Evolutionary conservation across 805 yeast species (phyloP).

Genomic region (Saccharomycopsis microspora): DNA sequence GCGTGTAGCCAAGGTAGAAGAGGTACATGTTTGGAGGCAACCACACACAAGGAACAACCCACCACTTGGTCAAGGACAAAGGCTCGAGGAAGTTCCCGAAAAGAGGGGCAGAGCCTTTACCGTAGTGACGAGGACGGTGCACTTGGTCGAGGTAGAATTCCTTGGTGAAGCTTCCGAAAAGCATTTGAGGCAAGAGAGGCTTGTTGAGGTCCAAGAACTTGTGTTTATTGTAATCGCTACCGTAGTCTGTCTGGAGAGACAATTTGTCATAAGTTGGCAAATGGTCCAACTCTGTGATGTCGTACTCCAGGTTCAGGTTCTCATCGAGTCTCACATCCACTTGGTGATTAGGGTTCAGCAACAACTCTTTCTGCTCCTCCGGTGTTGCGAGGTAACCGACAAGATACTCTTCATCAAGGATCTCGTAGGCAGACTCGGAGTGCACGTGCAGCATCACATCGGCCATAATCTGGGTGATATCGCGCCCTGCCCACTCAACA

Average conservation of each 20-base stretch:
- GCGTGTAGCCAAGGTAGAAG: slow-evolving; percentile 45
- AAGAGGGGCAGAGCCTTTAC: slow-evolving; percentile 90
- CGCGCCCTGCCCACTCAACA: slow-evolving; percentile 47
- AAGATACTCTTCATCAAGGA: slow-evolving; percentile 62
- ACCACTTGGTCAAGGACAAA: slow-evolving; percentile 86
- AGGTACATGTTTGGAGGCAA: slow-evolving; percentile 64
- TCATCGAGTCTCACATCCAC: slow-evolving; percentile 44
- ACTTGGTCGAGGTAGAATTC: slow-evolving; percentile 92
- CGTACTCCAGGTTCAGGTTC: slow-evolving; percentile 26
- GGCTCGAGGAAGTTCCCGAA: slow-evolving; percentile 96
- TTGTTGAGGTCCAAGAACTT: slow-evolving; percentile 75
- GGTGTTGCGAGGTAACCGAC: slow-evolving; percentile 77
- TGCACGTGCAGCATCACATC: slow-evolving; percentile 69
- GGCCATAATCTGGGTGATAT: slow-evolving; percentile 25
- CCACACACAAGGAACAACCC: slow-evolving; percentile 82
- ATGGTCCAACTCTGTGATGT: slow-evolving; percentile 46
- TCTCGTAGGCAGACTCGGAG: slow-evolving; percentile 76
- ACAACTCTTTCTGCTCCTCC: slow-evolving; percentile 62
- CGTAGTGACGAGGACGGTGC: slow-evolving; percentile 96
- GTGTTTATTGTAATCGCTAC: slow-evolving; percentile 61
- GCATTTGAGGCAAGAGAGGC: slow-evolving; percentile 75
- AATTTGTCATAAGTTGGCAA: slow-evolving; percentile 67
- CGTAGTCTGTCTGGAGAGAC: slow-evolving; percentile 68
- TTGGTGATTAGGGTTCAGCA: slow-evolving; percentile 45
- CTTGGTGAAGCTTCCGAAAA: slow-evolving; percentile 64